Base-by-base conservation (phyloP, 768 basidiomycete genomes). In the Agrocybe chaxingu region DNA sequence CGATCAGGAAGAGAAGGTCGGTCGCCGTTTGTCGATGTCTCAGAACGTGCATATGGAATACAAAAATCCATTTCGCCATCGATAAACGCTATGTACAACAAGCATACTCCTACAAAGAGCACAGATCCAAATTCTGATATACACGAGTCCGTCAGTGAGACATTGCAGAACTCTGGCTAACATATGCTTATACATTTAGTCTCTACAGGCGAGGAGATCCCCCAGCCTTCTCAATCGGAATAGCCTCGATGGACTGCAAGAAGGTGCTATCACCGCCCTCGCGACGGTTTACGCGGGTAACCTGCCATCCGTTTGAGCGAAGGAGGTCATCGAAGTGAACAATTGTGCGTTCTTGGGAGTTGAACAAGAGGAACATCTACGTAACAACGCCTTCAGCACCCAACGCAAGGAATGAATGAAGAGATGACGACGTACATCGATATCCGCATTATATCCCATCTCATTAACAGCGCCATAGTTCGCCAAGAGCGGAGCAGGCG, bases 361-460 rank as follows among this genome's bases (percentile, higher is more conserved):
- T 74, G 57, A 65, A 71, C 31, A 67, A 42, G 1, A 68, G 47
- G 43, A 74, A 62, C 73, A 76, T 74, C 74, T 76, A 47, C 16
- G n/a, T 11, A 39, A 31, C 18, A 24, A 10, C 2, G 13, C 44
- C 24, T 24, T 38, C 13, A 33, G 7, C 42, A 18, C 10, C 12
- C 12, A 39, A 8, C 31, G 12, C 3, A 13, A 34, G 29, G n/a
- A 18, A 10, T n/a, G 16, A 19, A 9, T 16, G 18, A 24, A 12
- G 2, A 36, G 13, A 9, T 19, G 8, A 24, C 24, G 8, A 65
- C 72, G 24, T 56, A 73, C 73, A 16, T 49, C 60, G 24, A 73
- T 53, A 47, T 75, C 73, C 13, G 63, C 64, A 46, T 61, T 60
- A 48, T 72, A 72, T 0, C 44, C 62, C 60, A 70, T 66, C 24